phyloP scores from a whole-genome alignment of 2,329 filamentous ascomycete genomes.

The Cercospora sesami region DNA sequence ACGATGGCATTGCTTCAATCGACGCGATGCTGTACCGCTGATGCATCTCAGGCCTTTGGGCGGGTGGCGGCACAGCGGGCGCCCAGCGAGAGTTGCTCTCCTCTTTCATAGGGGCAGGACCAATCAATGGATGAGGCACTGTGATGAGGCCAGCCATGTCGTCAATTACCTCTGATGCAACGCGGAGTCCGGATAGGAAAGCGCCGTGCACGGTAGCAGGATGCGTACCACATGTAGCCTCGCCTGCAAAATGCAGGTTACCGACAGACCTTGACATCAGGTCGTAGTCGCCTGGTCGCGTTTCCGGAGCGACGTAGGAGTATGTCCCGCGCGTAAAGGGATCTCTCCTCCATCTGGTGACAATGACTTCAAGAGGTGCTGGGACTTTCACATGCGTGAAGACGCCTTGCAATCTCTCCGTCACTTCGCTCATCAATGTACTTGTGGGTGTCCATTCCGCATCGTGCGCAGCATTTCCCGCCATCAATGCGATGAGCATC shows the following conservation, averaged over 20 bases:
- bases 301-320: constrained; percentile 83
- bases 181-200: constrained; percentile 88
- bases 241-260: constrained; percentile 91
- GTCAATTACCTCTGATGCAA: constrained; percentile 81
- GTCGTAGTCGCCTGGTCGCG: constrained; percentile 86
- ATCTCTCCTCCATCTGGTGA: constrained; percentile 91
- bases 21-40: constrained; percentile 2
- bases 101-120: constrained; percentile 52
- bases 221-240: constrained; percentile 93
- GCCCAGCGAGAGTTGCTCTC: constrained; percentile 30
- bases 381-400: constrained; percentile 67
- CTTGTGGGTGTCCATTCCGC: constrained; percentile 76
- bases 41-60: background rate
- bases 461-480: constrained; percentile 87
- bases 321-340: constrained; percentile 92
- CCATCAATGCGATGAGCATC: constrained; percentile 89
- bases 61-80: background rate
- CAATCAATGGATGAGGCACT: constrained; percentile 72
- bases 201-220: constrained; percentile 96
- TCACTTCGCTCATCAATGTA: constrained; percentile 77
- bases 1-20: background rate
- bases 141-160: constrained; percentile 77
- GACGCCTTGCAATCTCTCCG: constrained; percentile 71
- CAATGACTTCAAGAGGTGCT: constrained; percentile 76
- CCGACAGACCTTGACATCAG: constrained; percentile 81